Evolutionary conservation across 2,329 filamentous ascomycete species (phyloP), one percentile per base, ranked within the genome.

Genomic region (Claviceps pusilla): DNA sequence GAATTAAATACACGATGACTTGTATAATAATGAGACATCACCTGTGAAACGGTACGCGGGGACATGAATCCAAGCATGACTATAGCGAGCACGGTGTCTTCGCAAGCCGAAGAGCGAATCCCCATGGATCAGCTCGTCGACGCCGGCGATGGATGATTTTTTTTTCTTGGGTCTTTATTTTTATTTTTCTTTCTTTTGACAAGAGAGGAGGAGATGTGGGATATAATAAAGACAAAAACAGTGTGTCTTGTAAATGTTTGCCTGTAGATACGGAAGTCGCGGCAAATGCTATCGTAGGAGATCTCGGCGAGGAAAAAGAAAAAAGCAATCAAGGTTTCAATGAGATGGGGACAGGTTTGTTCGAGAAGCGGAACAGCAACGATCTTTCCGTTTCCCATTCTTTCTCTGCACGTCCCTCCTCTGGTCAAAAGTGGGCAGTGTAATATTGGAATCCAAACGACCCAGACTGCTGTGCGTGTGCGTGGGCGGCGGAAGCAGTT

Each of bases 41-140:
- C 52, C 47, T 51, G 42, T 41, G 43, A 49, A 54, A 50, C n/a
- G 42, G n/a, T n/a, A 43, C 31, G 53, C 54, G 28, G 48, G 42
- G 33, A 49, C 37, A 29, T 31, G 41, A 48, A 52, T 51, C 28
- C 47, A 47, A 39, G 33, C 54, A 57, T 55, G 50, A 42, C 48
- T 10, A 48, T 12, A 19, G 2, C 12, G n/a, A 37, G 39, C 19
- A 29, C 19, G n/a, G 16, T 11, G 29, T 5, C 7, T 37, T 35
- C 31, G 43, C 45, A 47, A 31, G 45, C 28, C 28, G 6, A 29
- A 47, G 39, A n/a, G 24, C 28, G 24, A 47, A 29, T 31, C 16
- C 28, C 3, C 6, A 9, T n/a, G 28, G 28, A 47, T 29, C 45
- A 47, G 14, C 11, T 31, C 24, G 45, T 47, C n/a, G 45, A 47